Percentiles rank a stretch among this genome's conserved stretches.
Evolutionary conservation across 345 rosid species (phyloP).

Genomic region (Eutrema heterophyllum): DNA sequence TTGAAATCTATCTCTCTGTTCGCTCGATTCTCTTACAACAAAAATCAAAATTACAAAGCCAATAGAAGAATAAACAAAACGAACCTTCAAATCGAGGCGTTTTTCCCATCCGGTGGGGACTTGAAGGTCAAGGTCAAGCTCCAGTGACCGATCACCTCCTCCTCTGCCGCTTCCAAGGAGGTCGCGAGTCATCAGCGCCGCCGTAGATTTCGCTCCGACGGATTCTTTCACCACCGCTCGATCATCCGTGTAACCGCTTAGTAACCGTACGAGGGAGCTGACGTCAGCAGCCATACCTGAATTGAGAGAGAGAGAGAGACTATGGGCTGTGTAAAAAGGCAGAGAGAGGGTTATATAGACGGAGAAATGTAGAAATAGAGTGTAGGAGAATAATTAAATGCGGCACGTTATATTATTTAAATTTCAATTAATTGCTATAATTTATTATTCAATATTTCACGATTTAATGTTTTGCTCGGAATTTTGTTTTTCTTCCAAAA

Average conservation of each 20-base stretch:
- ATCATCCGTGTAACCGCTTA: constrained; percentile 45
- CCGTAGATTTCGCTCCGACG: constrained; percentile 38
- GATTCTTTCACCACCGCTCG: constrained; percentile 32
- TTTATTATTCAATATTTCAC: background rate
- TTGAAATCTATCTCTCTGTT: background rate
- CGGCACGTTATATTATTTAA: constrained; percentile 23
- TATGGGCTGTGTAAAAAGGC: background rate
- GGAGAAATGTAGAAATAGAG: background rate
- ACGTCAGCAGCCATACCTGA: constrained; percentile 60
- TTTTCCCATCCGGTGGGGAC: constrained; percentile 92
- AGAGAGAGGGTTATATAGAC: constrained; percentile 13
- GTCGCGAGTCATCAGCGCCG: constrained; percentile 62
- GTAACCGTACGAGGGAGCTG: constrained; percentile 40
- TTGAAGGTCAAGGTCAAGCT: constrained; percentile 83
- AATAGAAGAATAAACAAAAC: constrained; percentile 13
- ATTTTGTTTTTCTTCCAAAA: background rate
- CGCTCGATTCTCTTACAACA: background rate
- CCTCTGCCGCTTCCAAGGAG: constrained; percentile 45
- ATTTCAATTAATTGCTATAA: background rate
- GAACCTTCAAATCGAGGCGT: constrained; percentile 84
- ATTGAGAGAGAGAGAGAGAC: background rate
- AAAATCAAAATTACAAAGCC: no score
- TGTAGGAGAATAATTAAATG: background rate
- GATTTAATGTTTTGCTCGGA: background rate
- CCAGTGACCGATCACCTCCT: constrained; percentile 46